These are phyloP conservation scores for Talaromyces pinophilus DNA, from an alignment of 2,329 filamentous ascomycete genomes.

Conservation along the genomic window DNA sequence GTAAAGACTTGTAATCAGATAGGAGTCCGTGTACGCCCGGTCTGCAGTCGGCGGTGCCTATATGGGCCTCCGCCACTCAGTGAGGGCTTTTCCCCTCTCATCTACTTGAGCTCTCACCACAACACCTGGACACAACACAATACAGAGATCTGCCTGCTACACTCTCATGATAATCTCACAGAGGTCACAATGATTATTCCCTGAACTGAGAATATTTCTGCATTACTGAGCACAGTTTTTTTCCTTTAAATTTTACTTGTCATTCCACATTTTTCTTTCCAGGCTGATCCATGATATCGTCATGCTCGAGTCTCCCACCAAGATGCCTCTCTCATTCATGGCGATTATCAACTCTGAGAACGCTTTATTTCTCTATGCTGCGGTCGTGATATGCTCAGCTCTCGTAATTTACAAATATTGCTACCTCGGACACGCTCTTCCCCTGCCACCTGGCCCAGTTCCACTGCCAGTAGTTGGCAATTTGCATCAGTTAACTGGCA, in stretches of 20 bases:
- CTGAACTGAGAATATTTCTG: background rate
- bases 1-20: background rate
- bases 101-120: too few species aligned
- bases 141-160: too few species aligned
- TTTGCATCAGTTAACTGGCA: slow-evolving; percentile 26
- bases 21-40: too few species aligned
- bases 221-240: background rate
- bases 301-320: background rate
- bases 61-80: too few species aligned
- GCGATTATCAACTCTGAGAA: background rate
- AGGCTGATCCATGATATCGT: background rate
- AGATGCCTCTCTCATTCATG: background rate
- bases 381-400: background rate
- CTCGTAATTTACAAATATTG: background rate
- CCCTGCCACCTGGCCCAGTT: slow-evolving; percentile 25
- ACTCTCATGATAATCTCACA: background rate
- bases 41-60: too few species aligned
- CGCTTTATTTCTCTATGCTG: background rate
- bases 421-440: background rate
- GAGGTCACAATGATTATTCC: too few species aligned
- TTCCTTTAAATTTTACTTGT: background rate
- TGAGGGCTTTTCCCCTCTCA: too few species aligned
- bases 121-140: too few species aligned
- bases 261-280: too few species aligned
- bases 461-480: slow-evolving; percentile 28